Evolutionary conservation across 1,284 basidiomycete genomes (phyloP), one percentile per base, ranked within the genome.

Genomic region (Cutaneotrichosporon cavernicola): DNA sequence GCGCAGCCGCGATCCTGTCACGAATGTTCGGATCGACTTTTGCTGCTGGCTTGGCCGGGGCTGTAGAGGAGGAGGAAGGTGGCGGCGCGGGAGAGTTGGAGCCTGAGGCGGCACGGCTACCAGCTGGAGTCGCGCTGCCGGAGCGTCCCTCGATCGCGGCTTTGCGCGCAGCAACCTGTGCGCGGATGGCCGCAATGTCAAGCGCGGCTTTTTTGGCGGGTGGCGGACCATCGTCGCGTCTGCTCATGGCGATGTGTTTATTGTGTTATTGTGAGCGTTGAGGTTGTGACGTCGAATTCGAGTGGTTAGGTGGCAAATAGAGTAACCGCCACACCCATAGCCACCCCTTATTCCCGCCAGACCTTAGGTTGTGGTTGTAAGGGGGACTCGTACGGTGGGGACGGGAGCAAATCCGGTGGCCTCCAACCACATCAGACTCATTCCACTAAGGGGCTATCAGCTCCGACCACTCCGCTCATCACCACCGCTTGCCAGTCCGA

Each of bases 111-210:
- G 58, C 32, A 16, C 43, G 43, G 11, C 53, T 34, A 3, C 67
- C 53, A 14, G 70, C 52, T 14, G 69, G 66, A 21, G 69, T 69
- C 16, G 68, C 65, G 21, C 69, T 74, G 32, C 63, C 67, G 4
- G 55, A 40, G 79, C 81, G 85, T 4, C 77, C 78, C 76, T 87
- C 89, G 83, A 93, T 88, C 7, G 86, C 86, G 13, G 91, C 90
- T 61, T 91, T 85, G 76, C 90, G 90, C 13, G 91, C 91, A 22
- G 89, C 85, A 63, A 95, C 87, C 80, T 92, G 90, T 11, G 91
- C 91, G 62, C 76, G 72, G 59, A 81, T 80, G 53, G 78, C 68
- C 51, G 50, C 59, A 30, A 69, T 58, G 61, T 69, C 65, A 14
- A 66, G 47, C 30, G 62, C 63, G 38, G 63, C 61, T 57, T 69